Base-by-base conservation (phyloP, 2,329 filamentous ascomycete species). In the Phoma herbarum region DNA sequence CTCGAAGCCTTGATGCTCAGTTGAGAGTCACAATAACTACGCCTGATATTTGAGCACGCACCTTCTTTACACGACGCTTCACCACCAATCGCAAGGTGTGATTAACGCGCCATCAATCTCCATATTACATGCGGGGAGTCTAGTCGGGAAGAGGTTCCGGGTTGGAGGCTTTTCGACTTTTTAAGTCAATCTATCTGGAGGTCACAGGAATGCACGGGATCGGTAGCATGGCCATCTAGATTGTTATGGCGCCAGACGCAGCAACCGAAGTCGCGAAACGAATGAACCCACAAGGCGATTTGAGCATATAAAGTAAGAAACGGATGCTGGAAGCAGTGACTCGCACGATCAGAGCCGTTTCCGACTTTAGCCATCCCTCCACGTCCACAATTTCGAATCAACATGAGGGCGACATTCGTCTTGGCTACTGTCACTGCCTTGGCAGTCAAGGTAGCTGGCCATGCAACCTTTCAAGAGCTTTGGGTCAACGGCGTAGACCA, bases 381-480 rank as follows among this genome's bases (percentile, higher is more conserved):
- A 29, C 11, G 20, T 28, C 23, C 11, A n/a, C 22, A 5, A 7
- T 20, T 48, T 23, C 29, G 4, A 18, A 33, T 52, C 54, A 63
- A 41, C n/a, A 71, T 71, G 67, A 66, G 61, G 60, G 45, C 51
- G 12, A 48, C 57, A 20, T 22, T 59, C 29, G 22, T 65, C 33
- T 41, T 67, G 25, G 54, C 63, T 12, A 61, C 52, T 52, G 33
- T 71, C 12, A 29, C 59, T 26, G 54, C 62, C 44, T 55, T 71
- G 33, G 57, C 59, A 22, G 41, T 45, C 4, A 46, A 39, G 1
- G 66, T 69, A 4, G 57, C 61, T 46, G 63, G 51, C 25, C 71
- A 75, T 60, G 68, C 74, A n/a, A 75, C 74, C 2, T 63, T 66
- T 26, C 73, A 75, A 45, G 59, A 74, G 16, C 66, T 76, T 10